Evolutionary conservation across 345 rosid species (phyloP).

Genomic region (Odontarrhena argentea): DNA sequence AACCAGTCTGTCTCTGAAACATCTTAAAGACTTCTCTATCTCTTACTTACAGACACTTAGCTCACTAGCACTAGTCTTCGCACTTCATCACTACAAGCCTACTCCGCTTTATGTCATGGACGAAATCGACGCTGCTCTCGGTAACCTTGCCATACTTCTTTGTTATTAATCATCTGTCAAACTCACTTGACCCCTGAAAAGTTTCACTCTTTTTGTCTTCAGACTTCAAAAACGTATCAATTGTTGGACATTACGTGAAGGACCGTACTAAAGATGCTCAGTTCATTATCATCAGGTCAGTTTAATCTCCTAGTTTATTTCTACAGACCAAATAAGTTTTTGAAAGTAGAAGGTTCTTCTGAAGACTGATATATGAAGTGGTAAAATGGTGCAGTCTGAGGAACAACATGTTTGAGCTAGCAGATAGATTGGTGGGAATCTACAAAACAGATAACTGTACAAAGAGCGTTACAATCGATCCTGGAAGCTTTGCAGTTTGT

Average conservation of each 20-base stretch:
- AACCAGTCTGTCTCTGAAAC: conserved; percentile 9
- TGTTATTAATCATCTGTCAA: not conserved
- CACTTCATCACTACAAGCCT: conserved; percentile 99
- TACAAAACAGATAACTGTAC: conserved; percentile 98
- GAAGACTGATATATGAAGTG: conserved; percentile 25
- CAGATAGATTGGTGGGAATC: conserved; percentile 91
- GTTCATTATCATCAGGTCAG: conserved; percentile 89
- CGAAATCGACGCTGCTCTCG: conserved; percentile 96
- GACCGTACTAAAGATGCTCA: conserved; percentile 97
- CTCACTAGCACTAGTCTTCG: conserved; percentile 94
- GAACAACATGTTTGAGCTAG: conserved; percentile 99
- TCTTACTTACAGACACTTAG: conserved; percentile 77
- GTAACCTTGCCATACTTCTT: conserved; percentile 41
- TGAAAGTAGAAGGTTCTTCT: not conserved
- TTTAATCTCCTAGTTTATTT: not conserved
- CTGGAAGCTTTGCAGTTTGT: conserved; percentile 76
- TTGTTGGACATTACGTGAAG: conserved; percentile 96
- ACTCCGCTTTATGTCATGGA: conserved; percentile 99
- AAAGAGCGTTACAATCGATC: conserved; percentile 92
- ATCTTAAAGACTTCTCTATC: not conserved
- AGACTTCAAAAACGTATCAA: conserved; percentile 99
- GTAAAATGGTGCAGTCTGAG: conserved; percentile 65
- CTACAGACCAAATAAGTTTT: not conserved
- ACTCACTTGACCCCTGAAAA: not conserved
- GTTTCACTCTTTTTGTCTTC: conserved; percentile 28